phyloP scores from a whole-genome alignment of 2,329 filamentous ascomycete species.

The Xylariaceae sp. region DNA sequence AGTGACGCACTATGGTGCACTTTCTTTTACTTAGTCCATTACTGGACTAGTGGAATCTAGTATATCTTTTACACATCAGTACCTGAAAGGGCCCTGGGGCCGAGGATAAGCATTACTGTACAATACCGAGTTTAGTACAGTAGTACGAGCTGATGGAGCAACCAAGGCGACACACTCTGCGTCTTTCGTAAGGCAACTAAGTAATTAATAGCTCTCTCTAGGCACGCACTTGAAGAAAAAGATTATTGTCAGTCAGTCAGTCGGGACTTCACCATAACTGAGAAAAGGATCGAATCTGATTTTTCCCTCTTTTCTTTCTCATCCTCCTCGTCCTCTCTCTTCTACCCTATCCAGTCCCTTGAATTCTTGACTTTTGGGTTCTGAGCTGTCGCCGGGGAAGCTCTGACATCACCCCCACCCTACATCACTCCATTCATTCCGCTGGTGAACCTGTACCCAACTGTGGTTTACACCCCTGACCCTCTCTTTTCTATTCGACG shows the following conservation, averaged over 20 bases:
- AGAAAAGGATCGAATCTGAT: neutral
- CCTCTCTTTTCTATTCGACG: conserved; percentile 16
- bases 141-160: conserved; percentile 31
- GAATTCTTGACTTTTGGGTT: neutral
- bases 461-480: neutral
- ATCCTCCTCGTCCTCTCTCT: conserved; percentile 1
- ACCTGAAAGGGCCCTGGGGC: conserved; percentile 1
- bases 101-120: conserved; percentile 28
- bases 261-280: neutral
- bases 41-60: conserved; percentile 14
- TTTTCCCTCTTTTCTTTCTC: neutral
- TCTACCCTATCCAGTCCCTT: conserved; percentile 5
- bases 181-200: conserved; percentile 25
- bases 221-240: conserved; percentile 12
- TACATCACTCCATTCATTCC: conserved; percentile 23
- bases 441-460: neutral
- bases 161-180: conserved; percentile 28
- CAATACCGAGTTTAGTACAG: conserved; percentile 3
- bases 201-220: conserved; percentile 13
- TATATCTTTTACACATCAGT: conserved; percentile 17
- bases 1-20: conserved; percentile 1
- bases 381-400: conserved; percentile 25
- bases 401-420: conserved; percentile 44
- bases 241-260: conserved; percentile 12
- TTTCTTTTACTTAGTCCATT: conserved; percentile 6